phyloP scores from a whole-genome alignment of 2,329 filamentous ascomycete genomes.

The Aureobasidium sp. region DNA sequence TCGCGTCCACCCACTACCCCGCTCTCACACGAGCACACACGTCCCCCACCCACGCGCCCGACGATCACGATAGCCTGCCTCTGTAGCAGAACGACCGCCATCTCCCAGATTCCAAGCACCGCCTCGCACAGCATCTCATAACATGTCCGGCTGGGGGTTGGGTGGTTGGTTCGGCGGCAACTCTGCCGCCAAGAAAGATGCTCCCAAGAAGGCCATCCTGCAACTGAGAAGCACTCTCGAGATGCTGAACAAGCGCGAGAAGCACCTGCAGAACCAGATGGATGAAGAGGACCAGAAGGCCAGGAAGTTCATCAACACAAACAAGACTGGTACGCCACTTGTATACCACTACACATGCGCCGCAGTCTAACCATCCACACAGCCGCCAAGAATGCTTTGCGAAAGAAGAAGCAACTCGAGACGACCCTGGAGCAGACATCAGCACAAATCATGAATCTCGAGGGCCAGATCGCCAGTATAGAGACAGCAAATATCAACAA shows the following conservation, averaged over 20 bases:
- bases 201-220: constrained; percentile 93
- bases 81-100: not conserved
- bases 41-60: constrained; percentile 6
- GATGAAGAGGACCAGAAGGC: constrained; percentile 85
- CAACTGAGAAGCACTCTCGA: constrained; percentile 81
- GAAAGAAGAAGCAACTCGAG: constrained; percentile 92
- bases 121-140: constrained; percentile 18
- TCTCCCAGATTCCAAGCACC: not conserved
- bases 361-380: constrained; percentile 21
- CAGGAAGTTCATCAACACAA: constrained; percentile 77
- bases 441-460: constrained; percentile 82
- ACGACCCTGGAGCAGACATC: constrained; percentile 85
- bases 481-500: constrained; percentile 98
- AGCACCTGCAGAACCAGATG: constrained; percentile 84
- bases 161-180: constrained; percentile 81
- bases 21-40: constrained; percentile 7
- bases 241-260: constrained; percentile 96
- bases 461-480: constrained; percentile 93
- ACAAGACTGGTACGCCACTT: constrained; percentile 71
- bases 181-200: constrained; percentile 82
- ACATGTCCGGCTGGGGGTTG: constrained; percentile 51
- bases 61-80: constrained; percentile 9
- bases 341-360: not conserved
- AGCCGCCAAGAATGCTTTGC: constrained; percentile 86
- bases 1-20: not conserved